Base-by-base conservation (phyloP, 495 filamentous ascomycete species). In the Neurospora africana region DNA sequence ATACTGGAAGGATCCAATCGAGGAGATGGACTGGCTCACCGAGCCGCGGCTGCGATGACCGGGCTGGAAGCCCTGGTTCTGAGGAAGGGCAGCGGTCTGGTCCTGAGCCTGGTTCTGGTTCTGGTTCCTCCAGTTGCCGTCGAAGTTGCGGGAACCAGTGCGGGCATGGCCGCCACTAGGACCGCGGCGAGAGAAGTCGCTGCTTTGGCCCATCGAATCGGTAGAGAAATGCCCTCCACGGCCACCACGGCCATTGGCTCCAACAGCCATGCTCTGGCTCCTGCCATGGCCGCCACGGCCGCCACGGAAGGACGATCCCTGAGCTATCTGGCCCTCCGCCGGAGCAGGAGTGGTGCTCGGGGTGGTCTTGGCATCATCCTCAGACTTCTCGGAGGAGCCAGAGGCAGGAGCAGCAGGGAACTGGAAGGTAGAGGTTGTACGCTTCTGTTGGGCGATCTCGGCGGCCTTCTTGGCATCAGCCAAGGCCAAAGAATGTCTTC, bases 391-490 rank as follows among this genome's bases (percentile, higher is more conserved):
- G 70, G 84, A 73, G 72, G 82, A 81, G 68, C 85, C 83, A 68
- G 86, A 82, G 78, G 89, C 86, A n/a, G 86, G 86, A 70, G 95
- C 91, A 58, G 90, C 87, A 68, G 95, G 96, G 80, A 99, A 99
- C 80, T 98, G 96, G 81, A 99, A 99, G 21, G 89, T 92, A 72
- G 92, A 91, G 15, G 94, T 94, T 35, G 93, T 95, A 78, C 95
- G 88, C 83, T 98, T 98, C 82, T 97, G 94, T 83, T 99, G 96
- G 61, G 95, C 95, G 23, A 97, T 81, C 79, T 99, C 95, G 61
- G 95, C 95, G 37, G 96, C 96, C 83, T 97, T 98, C 86, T 97
- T 98, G 36, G 95, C 95, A 81, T 99, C 95, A 5, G 94, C 92
- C 71, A 99, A 83, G 67, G 94, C 96, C 70, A 99, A 87, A 23